Evolutionary conservation across 345 rosid species (phyloP).

Genomic region (Corchorus olitorius): DNA sequence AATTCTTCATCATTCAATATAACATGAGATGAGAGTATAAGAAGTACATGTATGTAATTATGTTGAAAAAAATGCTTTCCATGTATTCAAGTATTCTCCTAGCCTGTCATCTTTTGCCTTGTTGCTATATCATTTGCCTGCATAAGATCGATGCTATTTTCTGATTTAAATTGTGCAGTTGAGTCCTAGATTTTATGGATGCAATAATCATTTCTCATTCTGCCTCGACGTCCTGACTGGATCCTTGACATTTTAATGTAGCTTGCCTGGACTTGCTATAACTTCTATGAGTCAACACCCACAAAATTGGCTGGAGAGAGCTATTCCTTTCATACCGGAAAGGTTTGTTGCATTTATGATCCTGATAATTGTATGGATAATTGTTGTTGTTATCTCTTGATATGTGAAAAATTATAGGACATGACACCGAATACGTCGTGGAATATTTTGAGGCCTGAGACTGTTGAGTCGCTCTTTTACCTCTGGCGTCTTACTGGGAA

Average conservation of each 20-base stretch:
- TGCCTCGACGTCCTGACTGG: conserved; percentile 4
- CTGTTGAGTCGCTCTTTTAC: conserved; percentile 91
- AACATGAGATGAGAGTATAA: not conserved
- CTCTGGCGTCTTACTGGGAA: conserved; percentile 96
- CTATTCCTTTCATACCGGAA: conserved; percentile 73
- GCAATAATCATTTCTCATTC: not conserved
- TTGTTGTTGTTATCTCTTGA: conserved; percentile 2
- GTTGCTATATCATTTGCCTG: not conserved
- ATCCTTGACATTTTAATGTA: conserved; percentile 31
- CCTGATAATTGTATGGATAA: not conserved
- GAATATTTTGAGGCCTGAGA: conserved; percentile 97
- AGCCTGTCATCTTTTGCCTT: not conserved
- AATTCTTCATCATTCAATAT: not conserved
- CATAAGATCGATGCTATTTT: not conserved
- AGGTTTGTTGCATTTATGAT: conserved; percentile 41
- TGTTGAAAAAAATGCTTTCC: not conserved
- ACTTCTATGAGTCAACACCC: conserved; percentile 89
- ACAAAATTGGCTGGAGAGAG: conserved; percentile 97
- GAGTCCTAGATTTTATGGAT: not conserved
- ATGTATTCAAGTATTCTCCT: not conserved
- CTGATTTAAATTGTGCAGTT: not conserved
- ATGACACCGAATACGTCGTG: conserved; percentile 93
- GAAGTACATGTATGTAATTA: not conserved
- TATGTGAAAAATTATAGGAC: conserved; percentile 55
- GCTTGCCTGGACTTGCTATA: conserved; percentile 99